phyloP scores from a whole-genome alignment of 805 yeast species.

The Candida qinlingensis region DNA sequence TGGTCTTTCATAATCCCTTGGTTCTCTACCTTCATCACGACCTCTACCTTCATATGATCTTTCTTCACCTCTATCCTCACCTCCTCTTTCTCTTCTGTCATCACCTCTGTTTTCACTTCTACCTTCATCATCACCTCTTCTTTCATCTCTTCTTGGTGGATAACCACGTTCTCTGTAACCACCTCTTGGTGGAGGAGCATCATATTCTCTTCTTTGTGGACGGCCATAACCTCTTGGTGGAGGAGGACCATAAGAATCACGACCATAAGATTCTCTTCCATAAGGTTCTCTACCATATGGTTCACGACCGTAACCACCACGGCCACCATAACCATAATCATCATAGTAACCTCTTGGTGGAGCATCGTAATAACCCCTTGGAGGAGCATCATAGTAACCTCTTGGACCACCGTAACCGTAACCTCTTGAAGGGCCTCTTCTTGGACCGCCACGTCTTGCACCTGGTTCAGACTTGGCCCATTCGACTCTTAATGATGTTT shows the following conservation, averaged over 20 bases:
- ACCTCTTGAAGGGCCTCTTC: slow-evolving; percentile 15
- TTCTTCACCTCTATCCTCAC: slow-evolving; percentile 6
- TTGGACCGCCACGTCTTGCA: slow-evolving; percentile 17
- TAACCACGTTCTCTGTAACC: slow-evolving; percentile 16
- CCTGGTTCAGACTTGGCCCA: slow-evolving; percentile 52
- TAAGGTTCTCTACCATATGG: slow-evolving; percentile 11
- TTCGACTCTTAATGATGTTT: slow-evolving; percentile 42
- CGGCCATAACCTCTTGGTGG: slow-evolving; percentile 10
- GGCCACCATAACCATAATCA: slow-evolving; percentile 7
- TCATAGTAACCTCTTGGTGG: slow-evolving; percentile 13
- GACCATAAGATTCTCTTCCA: slow-evolving; percentile 1
- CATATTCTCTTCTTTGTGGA: slow-evolving; percentile 9
- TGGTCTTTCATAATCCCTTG: slow-evolving; percentile 16
- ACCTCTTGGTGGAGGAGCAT: slow-evolving; percentile 9
- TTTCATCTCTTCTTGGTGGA: slow-evolving; percentile 14
- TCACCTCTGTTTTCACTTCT: slow-evolving; percentile 15
- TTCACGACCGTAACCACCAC: slow-evolving; percentile 9
- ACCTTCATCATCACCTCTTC: slow-evolving; percentile 9
- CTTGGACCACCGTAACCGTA: slow-evolving; percentile 6
- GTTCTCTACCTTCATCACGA: slow-evolving; percentile 10
- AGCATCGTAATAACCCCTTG: slow-evolving; percentile 9
- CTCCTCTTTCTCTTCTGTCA: slow-evolving; percentile 6
- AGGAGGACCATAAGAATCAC: slow-evolving; percentile 12
- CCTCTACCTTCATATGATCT: slow-evolving; percentile 4
- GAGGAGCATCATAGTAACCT: slow-evolving; percentile 10